Evolutionary conservation across 257 asterid genomes (phyloP).

Genomic region (Prunella vulgaris): DNA sequence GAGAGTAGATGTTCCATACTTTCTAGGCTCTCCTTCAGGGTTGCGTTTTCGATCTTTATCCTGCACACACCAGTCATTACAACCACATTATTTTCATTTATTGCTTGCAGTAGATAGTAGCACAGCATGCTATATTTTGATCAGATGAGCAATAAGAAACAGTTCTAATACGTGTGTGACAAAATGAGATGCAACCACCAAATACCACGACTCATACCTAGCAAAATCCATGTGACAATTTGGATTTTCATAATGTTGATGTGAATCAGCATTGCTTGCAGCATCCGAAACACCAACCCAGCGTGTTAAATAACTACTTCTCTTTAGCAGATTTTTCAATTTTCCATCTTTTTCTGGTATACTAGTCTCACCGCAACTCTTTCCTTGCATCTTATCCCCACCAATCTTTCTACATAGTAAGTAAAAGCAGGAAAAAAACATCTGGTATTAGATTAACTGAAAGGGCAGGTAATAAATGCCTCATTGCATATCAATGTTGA

Average conservation of each 20-base stretch:
- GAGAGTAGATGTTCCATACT: conserved; percentile 88
- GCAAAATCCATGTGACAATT: conserved; percentile 56
- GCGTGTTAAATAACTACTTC: conserved; percentile 47
- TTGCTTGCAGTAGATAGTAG: too few relatives aligned
- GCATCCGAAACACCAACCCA: conserved; percentile 69
- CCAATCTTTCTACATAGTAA: conserved; percentile 36
- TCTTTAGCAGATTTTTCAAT: conserved; percentile 60
- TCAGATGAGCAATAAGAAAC: neutral
- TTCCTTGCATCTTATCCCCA: conserved; percentile 39
- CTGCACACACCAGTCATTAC: conserved; percentile 31
- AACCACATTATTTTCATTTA: neutral
- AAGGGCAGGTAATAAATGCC: neutral
- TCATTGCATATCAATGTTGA: neutral
- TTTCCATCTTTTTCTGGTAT: conserved; percentile 73
- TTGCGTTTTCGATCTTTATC: conserved; percentile 90
- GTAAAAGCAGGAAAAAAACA: neutral
- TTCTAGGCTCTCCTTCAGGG: conserved; percentile 89
- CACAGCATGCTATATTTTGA: neutral
- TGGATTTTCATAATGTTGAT: conserved; percentile 37
- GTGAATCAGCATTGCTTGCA: conserved; percentile 38
- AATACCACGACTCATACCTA: conserved; percentile 42
- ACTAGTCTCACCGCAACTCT: conserved; percentile 27
- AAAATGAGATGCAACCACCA: neutral
- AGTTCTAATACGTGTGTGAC: neutral
- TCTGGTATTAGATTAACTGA: neutral